phyloP scores from a whole-genome alignment of 208 protist species.

The Leishmania martiniquensis region DNA sequence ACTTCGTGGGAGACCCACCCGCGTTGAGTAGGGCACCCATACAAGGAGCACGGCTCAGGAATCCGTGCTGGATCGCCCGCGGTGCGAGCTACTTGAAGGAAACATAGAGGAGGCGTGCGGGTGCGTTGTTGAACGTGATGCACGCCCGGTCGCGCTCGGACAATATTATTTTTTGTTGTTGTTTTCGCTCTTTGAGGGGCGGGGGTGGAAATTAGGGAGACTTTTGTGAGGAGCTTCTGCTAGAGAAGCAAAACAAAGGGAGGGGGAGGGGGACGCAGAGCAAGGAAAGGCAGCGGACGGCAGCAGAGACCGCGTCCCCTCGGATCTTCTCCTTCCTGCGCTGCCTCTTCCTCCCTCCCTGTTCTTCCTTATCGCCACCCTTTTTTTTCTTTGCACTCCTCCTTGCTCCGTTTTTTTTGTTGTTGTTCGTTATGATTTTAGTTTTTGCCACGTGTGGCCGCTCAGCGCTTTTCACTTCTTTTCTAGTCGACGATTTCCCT shows the following conservation, averaged over 20 bases:
- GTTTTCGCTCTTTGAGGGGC: no score
- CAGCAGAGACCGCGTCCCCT: not conserved
- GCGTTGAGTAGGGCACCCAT: not conserved
- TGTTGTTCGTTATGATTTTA: not conserved
- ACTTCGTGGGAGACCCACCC: not conserved
- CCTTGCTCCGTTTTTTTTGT: not conserved
- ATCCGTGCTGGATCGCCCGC: not conserved
- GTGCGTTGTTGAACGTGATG: not conserved
- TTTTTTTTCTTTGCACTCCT: no score
- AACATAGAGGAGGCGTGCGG: not conserved
- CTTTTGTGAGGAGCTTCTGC: no score
- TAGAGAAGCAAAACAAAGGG: no score
- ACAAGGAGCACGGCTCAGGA: not conserved
- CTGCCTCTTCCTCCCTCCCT: no score
- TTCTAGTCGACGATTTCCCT: not conserved
- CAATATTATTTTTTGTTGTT: no score
- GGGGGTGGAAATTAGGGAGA: no score
- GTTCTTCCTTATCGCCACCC: no score
- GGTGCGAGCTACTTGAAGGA: not conserved
- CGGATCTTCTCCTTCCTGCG: not conserved
- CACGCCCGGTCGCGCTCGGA: no score
- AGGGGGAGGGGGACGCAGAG: not conserved
- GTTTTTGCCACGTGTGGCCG: not conserved
- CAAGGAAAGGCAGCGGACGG: not conserved
- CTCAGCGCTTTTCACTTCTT: not conserved